A percentile compares a stretch with the other conserved stretches of the same genome.
phyloP scores from a whole-genome alignment of 768 basidiomycete genomes.

The Floccularia luteovirens region DNA sequence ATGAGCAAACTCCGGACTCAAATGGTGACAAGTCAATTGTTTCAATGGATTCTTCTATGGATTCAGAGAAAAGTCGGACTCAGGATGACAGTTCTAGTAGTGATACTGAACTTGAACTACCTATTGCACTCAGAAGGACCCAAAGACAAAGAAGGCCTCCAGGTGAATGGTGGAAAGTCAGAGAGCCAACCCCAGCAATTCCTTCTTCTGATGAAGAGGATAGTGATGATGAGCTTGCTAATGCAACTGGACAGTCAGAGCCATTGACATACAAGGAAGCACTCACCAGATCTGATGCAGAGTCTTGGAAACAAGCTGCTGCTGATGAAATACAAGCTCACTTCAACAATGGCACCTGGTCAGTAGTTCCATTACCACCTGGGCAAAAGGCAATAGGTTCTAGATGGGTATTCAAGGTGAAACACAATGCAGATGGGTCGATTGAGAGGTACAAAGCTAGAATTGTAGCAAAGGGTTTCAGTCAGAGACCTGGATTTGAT shows the following conservation, averaged over 20 bases:
- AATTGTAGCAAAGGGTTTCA: slow-evolving; percentile 32
- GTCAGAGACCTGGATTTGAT: slow-evolving; percentile 23
- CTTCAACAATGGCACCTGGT: slow-evolving; percentile 22
- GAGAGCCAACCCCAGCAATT: slow-evolving; percentile 3
- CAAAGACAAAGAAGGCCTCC: no score
- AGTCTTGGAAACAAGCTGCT: slow-evolving; percentile 18
- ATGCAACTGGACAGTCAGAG: slow-evolving; percentile 8
- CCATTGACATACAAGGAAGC: slow-evolving; percentile 13
- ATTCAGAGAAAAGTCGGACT: no score
- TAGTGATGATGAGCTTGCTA: neutral
- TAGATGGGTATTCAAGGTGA: slow-evolving; percentile 32
- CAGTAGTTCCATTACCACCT: slow-evolving; percentile 21
- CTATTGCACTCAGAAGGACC: no score
- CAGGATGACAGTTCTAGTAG: no score
- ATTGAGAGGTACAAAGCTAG: slow-evolving; percentile 30
- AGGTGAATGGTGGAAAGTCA: slow-evolving; percentile 8
- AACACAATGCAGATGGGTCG: slow-evolving; percentile 28
- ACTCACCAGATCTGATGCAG: slow-evolving; percentile 9
- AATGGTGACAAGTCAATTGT: no score
- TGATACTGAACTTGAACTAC: no score
- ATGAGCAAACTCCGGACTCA: no score
- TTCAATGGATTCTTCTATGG: no score
- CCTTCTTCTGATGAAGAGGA: slow-evolving; percentile 5
- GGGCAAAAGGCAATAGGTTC: slow-evolving; percentile 23
- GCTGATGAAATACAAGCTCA: slow-evolving; percentile 18